Evolutionary conservation across 345 rosid genomes (phyloP).

Genomic region (Raphanus raphanistrum): DNA sequence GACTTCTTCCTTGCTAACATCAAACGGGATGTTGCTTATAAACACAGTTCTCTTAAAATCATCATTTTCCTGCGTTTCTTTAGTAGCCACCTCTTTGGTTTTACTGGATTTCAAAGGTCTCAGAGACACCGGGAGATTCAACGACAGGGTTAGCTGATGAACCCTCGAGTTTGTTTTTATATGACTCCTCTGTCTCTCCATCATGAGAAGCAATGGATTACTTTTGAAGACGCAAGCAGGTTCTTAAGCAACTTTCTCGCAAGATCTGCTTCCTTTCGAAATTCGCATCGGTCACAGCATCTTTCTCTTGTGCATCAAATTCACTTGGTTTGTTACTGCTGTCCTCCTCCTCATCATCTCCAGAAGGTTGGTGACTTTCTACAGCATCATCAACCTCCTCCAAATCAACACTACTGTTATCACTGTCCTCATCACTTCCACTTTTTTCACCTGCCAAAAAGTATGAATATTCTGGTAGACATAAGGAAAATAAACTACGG

Average conservation of each 20-base stretch:
- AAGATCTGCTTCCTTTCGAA: conserved; percentile 78
- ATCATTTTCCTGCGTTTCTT: conserved; percentile 49
- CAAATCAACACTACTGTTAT: conserved; percentile 58
- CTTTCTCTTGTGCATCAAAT: conserved; percentile 40
- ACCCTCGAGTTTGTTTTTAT: conserved; percentile 33
- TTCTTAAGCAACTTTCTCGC: conserved; percentile 71
- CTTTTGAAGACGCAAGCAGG: conserved; percentile 54
- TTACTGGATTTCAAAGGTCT: conserved; percentile 45
- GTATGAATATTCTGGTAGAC: background rate
- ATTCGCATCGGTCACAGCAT: conserved; percentile 43
- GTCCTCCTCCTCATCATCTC: conserved; percentile 32
- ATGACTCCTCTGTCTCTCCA: conserved; percentile 45
- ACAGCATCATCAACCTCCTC: conserved; percentile 53
- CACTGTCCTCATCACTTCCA: conserved; percentile 51
- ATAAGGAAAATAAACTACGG: background rate
- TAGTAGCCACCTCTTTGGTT: conserved; percentile 36
- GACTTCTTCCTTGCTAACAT: conserved; percentile 64
- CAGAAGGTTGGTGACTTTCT: conserved; percentile 23
- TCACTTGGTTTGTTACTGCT: conserved; percentile 35
- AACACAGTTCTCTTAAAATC: conserved; percentile 75
- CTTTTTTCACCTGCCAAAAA: conserved; percentile 50
- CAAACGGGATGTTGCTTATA: conserved; percentile 82
- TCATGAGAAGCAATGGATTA: conserved; percentile 39
- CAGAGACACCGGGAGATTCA: conserved; percentile 39
- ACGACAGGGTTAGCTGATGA: conserved; percentile 34